A percentile compares a stretch with the other conserved stretches of the same genome.
phyloP scores from a whole-genome alignment of 2,329 filamentous ascomycete species.

The Apiospora hydei region DNA sequence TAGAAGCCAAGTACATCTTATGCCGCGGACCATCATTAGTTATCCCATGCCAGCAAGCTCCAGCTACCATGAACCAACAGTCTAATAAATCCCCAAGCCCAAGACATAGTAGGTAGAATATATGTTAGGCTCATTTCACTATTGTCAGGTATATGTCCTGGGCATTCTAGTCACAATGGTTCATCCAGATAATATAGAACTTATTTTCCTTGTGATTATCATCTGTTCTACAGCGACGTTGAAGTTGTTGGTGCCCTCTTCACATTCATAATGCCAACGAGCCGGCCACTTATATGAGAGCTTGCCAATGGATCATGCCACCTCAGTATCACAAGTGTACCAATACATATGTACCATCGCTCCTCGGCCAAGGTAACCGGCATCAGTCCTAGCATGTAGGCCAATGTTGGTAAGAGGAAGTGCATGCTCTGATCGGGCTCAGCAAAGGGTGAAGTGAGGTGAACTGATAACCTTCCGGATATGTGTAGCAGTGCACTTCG shows the following conservation, averaged over 20 bases:
- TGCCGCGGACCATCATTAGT: background rate
- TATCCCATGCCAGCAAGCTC: background rate
- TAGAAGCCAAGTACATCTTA: background rate
- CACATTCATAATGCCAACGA: background rate
- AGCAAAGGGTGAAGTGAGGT: background rate
- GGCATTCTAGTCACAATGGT: background rate
- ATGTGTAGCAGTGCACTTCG: background rate
- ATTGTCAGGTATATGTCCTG: background rate
- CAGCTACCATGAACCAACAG: background rate
- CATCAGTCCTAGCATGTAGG: background rate
- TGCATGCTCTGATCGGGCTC: too few species aligned
- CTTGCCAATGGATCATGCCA: background rate
- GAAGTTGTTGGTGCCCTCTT: background rate
- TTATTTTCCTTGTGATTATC: background rate
- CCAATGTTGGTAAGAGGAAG: background rate
- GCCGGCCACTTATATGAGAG: background rate
- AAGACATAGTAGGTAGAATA: background rate
- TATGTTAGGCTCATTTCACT: background rate
- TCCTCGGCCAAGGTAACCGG: background rate
- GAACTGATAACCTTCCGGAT: background rate
- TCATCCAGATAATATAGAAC: background rate
- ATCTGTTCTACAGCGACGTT: background rate
- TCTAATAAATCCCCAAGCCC: background rate
- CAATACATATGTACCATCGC: background rate
- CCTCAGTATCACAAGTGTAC: constrained; percentile 12